A percentile compares a stretch with the other conserved stretches of the same genome.
Conservation (phyloP, 176 grass and related monocot genomes). For the Oryza glaberrima region DNA sequence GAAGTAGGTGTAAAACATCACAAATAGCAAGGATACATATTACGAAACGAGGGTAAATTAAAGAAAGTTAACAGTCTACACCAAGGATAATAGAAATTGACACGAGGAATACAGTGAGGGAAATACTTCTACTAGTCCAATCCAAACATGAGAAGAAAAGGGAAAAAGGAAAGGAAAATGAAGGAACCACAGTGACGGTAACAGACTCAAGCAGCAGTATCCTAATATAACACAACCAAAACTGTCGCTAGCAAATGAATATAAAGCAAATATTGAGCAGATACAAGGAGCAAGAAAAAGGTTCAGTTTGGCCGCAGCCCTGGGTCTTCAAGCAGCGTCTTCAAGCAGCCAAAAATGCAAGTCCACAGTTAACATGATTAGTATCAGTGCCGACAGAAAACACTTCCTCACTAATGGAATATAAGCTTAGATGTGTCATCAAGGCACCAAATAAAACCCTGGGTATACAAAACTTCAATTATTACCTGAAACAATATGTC, state of each 20-base stretch:
- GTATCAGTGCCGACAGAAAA: constrained; percentile 37
- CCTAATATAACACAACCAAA: constrained; percentile 17
- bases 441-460: constrained; percentile 57
- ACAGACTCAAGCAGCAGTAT: constrained; percentile 21
- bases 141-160: background rate
- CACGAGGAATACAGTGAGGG: background rate
- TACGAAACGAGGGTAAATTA: background rate
- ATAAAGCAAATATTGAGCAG: constrained; percentile 1
- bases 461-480: background rate
- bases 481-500: background rate
- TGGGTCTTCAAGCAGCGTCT: constrained; percentile 6
- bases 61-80: background rate
- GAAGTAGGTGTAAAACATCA: background rate
- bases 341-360: constrained; percentile 25
- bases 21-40: background rate
- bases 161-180: background rate
- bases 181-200: background rate
- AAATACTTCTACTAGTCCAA: background rate
- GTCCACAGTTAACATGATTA: constrained; percentile 25
- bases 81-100: background rate
- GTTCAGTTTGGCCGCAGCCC: constrained; percentile 15
- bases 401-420: constrained; percentile 29
- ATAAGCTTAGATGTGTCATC: constrained; percentile 39
- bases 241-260: constrained; percentile 12
- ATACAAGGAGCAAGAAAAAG: constrained; percentile 10